Percentiles rank a stretch among this genome's conserved stretches.
Evolutionary conservation across 2,329 filamentous ascomycete species (phyloP).

Genomic region (Colletotrichum ledebouriae): DNA sequence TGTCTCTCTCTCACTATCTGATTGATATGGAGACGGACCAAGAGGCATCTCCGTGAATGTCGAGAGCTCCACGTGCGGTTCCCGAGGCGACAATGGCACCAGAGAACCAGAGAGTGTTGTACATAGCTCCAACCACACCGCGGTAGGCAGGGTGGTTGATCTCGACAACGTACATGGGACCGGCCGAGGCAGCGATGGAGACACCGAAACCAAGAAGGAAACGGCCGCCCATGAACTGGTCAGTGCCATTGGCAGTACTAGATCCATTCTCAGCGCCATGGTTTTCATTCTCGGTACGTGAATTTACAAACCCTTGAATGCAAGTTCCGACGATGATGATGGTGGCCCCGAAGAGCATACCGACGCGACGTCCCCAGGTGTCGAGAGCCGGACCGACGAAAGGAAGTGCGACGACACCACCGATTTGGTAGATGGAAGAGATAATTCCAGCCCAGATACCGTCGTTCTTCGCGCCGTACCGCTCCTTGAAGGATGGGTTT

Average conservation of each 20-base stretch:
- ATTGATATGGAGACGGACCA: conserved; percentile 51
- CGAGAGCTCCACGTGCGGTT: conserved; percentile 59
- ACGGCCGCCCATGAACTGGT: conserved; percentile 67
- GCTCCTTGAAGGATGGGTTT: conserved; percentile 56
- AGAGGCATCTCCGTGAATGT: conserved; percentile 53
- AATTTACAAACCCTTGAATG: conserved; percentile 53
- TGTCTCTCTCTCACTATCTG: background rate
- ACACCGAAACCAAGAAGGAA: conserved; percentile 73
- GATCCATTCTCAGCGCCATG: too few species aligned
- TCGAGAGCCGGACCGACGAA: conserved; percentile 62
- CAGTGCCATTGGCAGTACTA: conserved; percentile 50
- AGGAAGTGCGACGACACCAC: conserved; percentile 61
- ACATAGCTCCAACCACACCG: conserved; percentile 57
- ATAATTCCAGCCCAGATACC: conserved; percentile 64
- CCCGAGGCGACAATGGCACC: conserved; percentile 66
- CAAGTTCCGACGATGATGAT: conserved; percentile 60
- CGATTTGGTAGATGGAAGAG: conserved; percentile 66
- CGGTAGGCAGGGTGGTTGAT: conserved; percentile 61
- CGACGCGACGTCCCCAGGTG: conserved; percentile 60
- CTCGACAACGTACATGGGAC: conserved; percentile 63
- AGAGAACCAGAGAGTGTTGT: conserved; percentile 61
- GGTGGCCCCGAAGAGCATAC: conserved; percentile 59
- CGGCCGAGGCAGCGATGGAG: conserved; percentile 60
- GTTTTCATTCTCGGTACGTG: too few species aligned
- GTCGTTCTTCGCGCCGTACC: conserved; percentile 56